Conservation (phyloP, 345 rosid genomes). For the Eucalyptus pauciflora region DNA sequence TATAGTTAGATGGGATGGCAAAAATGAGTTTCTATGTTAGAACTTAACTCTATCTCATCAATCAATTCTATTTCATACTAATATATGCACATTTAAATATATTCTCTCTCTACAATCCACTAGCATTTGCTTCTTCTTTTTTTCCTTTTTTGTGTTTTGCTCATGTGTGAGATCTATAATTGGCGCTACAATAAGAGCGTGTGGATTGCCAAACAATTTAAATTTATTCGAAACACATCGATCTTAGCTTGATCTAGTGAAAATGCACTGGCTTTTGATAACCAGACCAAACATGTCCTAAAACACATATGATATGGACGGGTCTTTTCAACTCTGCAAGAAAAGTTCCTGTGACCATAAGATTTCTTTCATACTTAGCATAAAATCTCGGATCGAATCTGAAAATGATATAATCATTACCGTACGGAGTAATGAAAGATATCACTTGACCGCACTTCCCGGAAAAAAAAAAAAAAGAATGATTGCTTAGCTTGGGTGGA, state of each 20-base stretch:
- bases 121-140: background rate
- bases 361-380: background rate
- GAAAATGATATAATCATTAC: background rate
- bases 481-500: background rate
- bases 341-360: background rate
- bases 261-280: background rate
- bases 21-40: background rate
- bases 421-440: no score
- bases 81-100: background rate
- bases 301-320: background rate
- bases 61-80: background rate
- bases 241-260: background rate
- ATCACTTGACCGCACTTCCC: background rate
- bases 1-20: background rate
- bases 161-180: background rate
- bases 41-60: background rate
- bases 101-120: background rate
- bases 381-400: background rate
- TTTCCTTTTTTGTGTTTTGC: background rate
- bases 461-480: background rate
- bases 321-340: background rate
- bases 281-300: background rate
- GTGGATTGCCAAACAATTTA: background rate
- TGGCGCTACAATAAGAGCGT: background rate
- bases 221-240: background rate